Conservation (phyloP, 768 basidiomycete species). For the Lentinus tigrinus region DNA sequence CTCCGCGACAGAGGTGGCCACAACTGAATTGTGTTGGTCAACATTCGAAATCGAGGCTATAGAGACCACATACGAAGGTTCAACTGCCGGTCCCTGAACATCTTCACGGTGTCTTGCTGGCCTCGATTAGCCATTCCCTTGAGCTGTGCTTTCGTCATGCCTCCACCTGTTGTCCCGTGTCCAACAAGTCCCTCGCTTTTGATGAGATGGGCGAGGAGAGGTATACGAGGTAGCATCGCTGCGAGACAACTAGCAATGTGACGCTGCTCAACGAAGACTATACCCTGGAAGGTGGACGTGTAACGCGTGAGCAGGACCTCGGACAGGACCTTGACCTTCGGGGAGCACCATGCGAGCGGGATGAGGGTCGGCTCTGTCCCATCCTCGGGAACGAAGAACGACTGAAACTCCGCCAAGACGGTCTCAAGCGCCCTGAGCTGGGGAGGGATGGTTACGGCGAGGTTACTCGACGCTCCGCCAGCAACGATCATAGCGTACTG, state of each 20-base stretch:
- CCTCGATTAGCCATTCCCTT: constrained; percentile 51
- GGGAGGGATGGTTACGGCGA: constrained; percentile 26
- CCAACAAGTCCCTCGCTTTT: constrained; percentile 69
- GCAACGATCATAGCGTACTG: not conserved
- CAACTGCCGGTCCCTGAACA: constrained; percentile 62
- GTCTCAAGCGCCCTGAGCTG: constrained; percentile 47
- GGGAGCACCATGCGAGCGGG: constrained; percentile 65
- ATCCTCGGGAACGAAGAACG: constrained; percentile 35
- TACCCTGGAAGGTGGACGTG: constrained; percentile 66
- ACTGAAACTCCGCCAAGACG: constrained; percentile 46
- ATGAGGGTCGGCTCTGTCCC: constrained; percentile 40
- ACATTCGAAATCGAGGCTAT: not conserved
- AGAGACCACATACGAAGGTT: constrained; percentile 58
- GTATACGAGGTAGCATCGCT: constrained; percentile 58
- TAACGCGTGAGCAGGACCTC: constrained; percentile 57
- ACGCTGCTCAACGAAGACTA: constrained; percentile 86
- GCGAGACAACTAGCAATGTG: constrained; percentile 74
- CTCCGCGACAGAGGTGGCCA: constrained; percentile 87
- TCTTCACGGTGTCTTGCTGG: constrained; percentile 58
- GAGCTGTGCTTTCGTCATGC: constrained; percentile 34
- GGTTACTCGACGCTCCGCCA: not conserved
- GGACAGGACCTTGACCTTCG: constrained; percentile 65
- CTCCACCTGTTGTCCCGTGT: constrained; percentile 49
- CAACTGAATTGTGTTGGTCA: constrained; percentile 39
- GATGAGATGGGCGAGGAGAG: constrained; percentile 56